Conservation (phyloP, 2,329 filamentous ascomycete species). For the Fusarium sp. region DNA sequence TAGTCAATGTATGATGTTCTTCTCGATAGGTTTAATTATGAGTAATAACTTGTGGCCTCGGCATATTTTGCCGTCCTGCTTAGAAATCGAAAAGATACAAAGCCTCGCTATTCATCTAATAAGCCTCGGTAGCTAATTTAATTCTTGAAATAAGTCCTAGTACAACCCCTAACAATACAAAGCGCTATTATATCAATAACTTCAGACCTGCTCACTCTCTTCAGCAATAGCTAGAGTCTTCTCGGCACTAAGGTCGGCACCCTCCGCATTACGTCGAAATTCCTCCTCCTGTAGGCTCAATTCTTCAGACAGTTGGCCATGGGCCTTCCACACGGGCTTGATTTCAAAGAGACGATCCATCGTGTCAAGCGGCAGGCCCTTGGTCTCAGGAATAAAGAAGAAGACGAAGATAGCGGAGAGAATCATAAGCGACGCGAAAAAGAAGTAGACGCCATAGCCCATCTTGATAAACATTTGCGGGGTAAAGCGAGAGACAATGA, state of each 20-base stretch:
- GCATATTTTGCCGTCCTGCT: no score
- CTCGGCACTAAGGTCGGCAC: constrained; percentile 41
- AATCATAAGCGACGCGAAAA: constrained; percentile 74
- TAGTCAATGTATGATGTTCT: no score
- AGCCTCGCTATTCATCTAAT: no score
- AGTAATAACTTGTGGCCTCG: no score
- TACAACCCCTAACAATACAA: no score
- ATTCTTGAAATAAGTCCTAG: neutral
- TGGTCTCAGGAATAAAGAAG: constrained; percentile 74
- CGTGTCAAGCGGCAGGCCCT: constrained; percentile 71
- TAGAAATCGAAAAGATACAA: no score
- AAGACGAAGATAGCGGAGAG: constrained; percentile 69
- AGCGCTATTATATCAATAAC: accelerated
- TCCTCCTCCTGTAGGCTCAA: constrained; percentile 51
- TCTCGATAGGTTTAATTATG: no score
- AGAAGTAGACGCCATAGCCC: constrained; percentile 74
- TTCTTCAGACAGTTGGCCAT: constrained; percentile 58
- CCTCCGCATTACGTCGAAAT: constrained; percentile 47
- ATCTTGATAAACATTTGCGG: constrained; percentile 71
- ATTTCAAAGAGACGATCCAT: constrained; percentile 72
- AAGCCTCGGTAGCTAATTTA: no score
- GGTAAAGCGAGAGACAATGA: constrained; percentile 76
- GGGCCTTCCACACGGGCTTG: constrained; percentile 58
- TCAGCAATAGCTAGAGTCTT: constrained; percentile 28
- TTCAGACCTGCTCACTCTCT: neutral